These are phyloP conservation scores for Trichosporon coremiiforme DNA, from an alignment of 1,284 basidiomycete genomes.

Conservation along the genomic window DNA sequence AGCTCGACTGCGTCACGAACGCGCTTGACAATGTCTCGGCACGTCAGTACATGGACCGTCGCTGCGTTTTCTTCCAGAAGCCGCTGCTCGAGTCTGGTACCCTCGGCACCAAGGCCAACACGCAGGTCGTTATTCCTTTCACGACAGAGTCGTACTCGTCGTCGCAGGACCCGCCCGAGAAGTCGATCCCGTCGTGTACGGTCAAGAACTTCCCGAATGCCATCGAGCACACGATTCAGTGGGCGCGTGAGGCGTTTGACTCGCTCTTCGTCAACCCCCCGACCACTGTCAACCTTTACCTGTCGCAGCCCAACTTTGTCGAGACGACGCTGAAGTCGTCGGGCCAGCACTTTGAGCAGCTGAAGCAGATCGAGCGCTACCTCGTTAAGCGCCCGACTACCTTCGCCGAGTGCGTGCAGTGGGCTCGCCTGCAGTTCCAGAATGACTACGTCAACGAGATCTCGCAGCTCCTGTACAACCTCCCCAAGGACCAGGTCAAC, in stretches of 20 bases:
- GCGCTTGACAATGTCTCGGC: constrained; percentile 98
- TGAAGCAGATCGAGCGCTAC: constrained; percentile 86
- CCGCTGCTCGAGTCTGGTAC: constrained; percentile 97
- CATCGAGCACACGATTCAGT: constrained; percentile 98
- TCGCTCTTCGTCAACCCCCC: constrained; percentile 90
- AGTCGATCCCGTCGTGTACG: constrained; percentile 95
- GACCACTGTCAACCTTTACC: constrained; percentile 93
- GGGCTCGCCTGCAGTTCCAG: constrained; percentile 96
- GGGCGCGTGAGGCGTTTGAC: constrained; percentile 93
- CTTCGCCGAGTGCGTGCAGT: constrained; percentile 96
- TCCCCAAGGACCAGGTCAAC: constrained; percentile 90
- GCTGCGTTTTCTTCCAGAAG: constrained; percentile 97
- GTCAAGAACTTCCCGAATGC: constrained; percentile 99
- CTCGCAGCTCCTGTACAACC: constrained; percentile 86
- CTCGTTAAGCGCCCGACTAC: constrained; percentile 91
- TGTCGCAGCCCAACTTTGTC: constrained; percentile 94
- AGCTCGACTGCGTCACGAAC: constrained; percentile 95
- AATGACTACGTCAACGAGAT: constrained; percentile 93
- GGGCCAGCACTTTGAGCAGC: constrained; percentile 85
- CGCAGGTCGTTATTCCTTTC: constrained; percentile 93
- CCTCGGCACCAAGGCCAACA: constrained; percentile 97
- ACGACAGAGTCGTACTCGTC: constrained; percentile 97
- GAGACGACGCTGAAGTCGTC: constrained; percentile 88
- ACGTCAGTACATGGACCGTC: constrained; percentile 97
- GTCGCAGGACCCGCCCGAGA: constrained; percentile 98